Conservation (phyloP, 2,329 filamentous ascomycete genomes). For the Chaetomium globosum region DNA sequence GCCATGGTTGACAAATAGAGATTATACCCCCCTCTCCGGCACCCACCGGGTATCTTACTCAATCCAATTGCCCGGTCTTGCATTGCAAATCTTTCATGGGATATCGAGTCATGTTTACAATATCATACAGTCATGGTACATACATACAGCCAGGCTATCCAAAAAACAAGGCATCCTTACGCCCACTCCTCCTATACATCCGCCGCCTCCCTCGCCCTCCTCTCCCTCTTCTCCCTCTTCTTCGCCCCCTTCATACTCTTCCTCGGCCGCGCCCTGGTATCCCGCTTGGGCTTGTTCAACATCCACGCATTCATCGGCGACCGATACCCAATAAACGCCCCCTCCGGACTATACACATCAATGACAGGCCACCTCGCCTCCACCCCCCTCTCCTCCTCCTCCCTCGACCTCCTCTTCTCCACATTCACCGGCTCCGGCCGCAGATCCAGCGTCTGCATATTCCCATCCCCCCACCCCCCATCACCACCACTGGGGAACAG, state of each 20-base stretch:
- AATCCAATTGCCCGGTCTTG: background rate
- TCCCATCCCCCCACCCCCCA: conserved; percentile 18
- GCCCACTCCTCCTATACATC: background rate
- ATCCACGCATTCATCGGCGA: conserved; percentile 72
- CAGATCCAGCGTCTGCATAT: conserved; percentile 39
- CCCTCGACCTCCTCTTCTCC: conserved; percentile 31
- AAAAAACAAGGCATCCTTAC: background rate
- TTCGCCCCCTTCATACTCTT: conserved; percentile 69
- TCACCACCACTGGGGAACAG: conserved; percentile 39
- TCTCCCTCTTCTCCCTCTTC: conserved; percentile 51
- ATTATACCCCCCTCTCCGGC: conserved; percentile 21
- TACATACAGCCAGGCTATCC: conserved; percentile 12
- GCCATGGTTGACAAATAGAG: background rate
- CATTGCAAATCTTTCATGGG: background rate
- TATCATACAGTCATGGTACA: conserved; percentile 18
- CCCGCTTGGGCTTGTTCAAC: conserved; percentile 59
- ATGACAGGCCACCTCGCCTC: conserved; percentile 66
- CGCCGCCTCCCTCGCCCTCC: conserved; percentile 20
- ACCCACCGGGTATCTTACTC: background rate
- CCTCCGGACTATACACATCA: conserved; percentile 83
- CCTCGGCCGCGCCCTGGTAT: conserved; percentile 60
- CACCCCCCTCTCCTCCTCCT: conserved; percentile 19
- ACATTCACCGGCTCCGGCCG: conserved; percentile 34
- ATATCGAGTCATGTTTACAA: background rate
- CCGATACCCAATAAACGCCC: conserved; percentile 72